Percentiles rank a stretch among this genome's conserved stretches.
phyloP scores from a whole-genome alignment of 495 filamentous ascomycete species.

The Acidomyces sp. region DNA sequence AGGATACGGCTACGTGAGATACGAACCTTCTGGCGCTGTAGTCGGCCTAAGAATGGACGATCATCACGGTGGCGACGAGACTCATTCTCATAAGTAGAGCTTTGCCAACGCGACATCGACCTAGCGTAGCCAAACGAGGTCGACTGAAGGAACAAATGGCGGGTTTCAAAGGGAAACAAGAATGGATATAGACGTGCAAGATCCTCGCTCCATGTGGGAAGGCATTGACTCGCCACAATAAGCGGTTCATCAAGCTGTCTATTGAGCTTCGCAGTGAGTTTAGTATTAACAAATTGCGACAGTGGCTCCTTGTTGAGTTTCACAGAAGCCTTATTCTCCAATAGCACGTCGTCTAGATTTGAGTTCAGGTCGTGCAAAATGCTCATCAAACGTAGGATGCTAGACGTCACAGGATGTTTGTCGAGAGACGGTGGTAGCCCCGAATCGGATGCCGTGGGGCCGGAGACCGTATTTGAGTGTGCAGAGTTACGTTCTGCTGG shows the following conservation, averaged over 20 bases:
- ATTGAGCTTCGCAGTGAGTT: conserved; percentile 97
- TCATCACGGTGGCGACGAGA: conserved; percentile 71
- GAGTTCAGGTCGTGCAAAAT: conserved; percentile 89
- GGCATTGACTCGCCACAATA: conserved; percentile 92
- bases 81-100: conserved; percentile 68
- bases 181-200: conserved; percentile 93
- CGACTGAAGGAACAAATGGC: conserved; percentile 92
- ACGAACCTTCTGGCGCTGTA: conserved; percentile 94
- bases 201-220: conserved; percentile 95
- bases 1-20: conserved; percentile 86
- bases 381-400: conserved; percentile 77
- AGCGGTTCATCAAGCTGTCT: conserved; percentile 95
- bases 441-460: conserved; percentile 32
- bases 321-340: conserved; percentile 62
- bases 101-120: conserved; percentile 97
- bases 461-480: conserved; percentile 33
- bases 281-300: conserved; percentile 96
- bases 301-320: conserved; percentile 71
- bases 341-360: conserved; percentile 89
- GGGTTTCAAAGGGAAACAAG: conserved; percentile 97
- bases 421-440: conserved; percentile 71
- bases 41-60: conserved; percentile 76
- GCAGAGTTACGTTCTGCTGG: conserved; percentile 62
- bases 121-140: conserved; percentile 97
- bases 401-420: conserved; percentile 68